A percentile compares a stretch with the other conserved stretches of the same genome.
Evolutionary conservation across 2,329 filamentous ascomycete genomes (phyloP).

Genomic region (Ustilaginoidea virens): DNA sequence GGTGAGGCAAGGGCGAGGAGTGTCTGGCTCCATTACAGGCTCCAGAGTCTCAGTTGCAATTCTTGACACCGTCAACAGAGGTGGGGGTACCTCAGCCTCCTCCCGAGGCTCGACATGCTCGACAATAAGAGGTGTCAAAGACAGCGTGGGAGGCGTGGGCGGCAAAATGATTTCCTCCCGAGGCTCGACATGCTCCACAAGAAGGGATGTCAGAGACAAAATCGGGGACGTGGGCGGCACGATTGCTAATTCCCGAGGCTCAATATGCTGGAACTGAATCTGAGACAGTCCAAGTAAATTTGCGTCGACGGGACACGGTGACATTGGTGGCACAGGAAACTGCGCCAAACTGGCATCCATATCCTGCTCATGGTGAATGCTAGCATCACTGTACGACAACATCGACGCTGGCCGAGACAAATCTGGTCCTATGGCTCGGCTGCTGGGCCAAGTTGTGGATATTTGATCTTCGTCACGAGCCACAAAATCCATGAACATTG

Average conservation of each 20-base stretch:
- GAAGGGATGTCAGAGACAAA: slow-evolving; percentile 13
- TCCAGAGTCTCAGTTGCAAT: slow-evolving; percentile 19
- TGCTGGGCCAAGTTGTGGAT: slow-evolving; percentile 11
- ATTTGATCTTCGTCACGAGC: slow-evolving; percentile 14
- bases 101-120: slow-evolving; percentile 13
- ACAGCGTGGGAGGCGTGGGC: slow-evolving; percentile 10
- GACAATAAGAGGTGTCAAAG: slow-evolving; percentile 12
- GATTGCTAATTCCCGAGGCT: slow-evolving; percentile 24
- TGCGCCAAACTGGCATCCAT: slow-evolving; percentile 36
- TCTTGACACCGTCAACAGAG: slow-evolving; percentile 15
- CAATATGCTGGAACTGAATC: slow-evolving; percentile 28
- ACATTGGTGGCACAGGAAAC: slow-evolving; percentile 37
- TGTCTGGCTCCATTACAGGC: slow-evolving; percentile 12
- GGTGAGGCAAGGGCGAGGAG: slow-evolving; percentile 10
- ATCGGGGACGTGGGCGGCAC: slow-evolving; percentile 14
- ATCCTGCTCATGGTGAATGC: slow-evolving; percentile 33
- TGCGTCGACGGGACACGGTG: slow-evolving; percentile 16
- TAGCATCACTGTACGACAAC: slow-evolving; percentile 36
- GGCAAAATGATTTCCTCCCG: slow-evolving; percentile 10
- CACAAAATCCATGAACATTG: slow-evolving; percentile 27
- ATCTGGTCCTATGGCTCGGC: slow-evolving; percentile 11
- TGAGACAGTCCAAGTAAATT: slow-evolving; percentile 26
- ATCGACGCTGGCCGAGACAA: slow-evolving; percentile 28
- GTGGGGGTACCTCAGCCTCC: slow-evolving; percentile 1
- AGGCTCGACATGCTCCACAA: slow-evolving; percentile 16